Evolutionary conservation across 768 basidiomycete species (phyloP), one percentile per base, ranked within the genome.

Genomic region (Boletus speciosus): DNA sequence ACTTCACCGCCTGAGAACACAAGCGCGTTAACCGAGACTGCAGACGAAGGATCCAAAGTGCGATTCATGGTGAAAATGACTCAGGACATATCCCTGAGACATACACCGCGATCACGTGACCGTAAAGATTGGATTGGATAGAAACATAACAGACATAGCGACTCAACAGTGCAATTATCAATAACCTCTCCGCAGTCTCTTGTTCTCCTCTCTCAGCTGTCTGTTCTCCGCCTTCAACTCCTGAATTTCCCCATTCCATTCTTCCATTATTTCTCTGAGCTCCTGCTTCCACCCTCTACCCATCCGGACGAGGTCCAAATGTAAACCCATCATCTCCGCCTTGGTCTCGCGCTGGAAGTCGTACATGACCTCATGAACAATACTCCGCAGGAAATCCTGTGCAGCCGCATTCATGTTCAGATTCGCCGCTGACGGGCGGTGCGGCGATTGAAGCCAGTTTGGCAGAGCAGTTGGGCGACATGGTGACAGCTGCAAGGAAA

Each of bases 281-380:
- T 89, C 87, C 47, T 68, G 75, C 68, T 81, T 81, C 86, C 84
- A 87, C 25, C 78, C 78, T 34, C 84, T 71, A 2, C 87, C 85
- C 83, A 89, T 84, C 52, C 80, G 76, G 35, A 91, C 73, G 52
- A 90, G 63, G 63, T 91, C 88, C 56, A 91, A 62, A 68, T 91
- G 89, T 52, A 90, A 71, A 2, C 85, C 86, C 66, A 80, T 78
- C 78, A 90, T 81, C 74, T 89, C 84, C n/a, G 80, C 75, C 61
- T 80, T 78, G 23, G 81, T 83, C 66, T 90, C 86, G 57, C 77
- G 75, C 65, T 84, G 85, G 62, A 81, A 86, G 58, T 90, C 88
- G 58, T 77, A 81, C 82, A 90, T 82, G 54, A 82, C 84, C 51
- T 90, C 88, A 42, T 79, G 77, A 48, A 90, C 79, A 50, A 88